Conservation (phyloP, 2,329 filamentous ascomycete genomes). For the Diaporthe capsici region DNA sequence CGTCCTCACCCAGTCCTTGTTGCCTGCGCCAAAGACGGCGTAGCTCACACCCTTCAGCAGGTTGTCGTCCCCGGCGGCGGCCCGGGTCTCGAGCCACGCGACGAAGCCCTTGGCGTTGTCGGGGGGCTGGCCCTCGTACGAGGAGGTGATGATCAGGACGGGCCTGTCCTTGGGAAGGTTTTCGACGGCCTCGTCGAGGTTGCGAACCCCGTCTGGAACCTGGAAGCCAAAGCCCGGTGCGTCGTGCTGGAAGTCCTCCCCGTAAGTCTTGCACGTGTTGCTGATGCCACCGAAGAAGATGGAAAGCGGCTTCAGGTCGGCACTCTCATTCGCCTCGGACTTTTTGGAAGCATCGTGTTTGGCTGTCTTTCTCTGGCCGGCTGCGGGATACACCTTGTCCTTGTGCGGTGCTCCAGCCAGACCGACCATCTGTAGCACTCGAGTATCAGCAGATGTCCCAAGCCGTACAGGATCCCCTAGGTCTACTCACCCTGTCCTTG, state of each 20-base stretch:
- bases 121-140: constrained; percentile 70
- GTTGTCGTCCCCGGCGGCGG: constrained; percentile 47
- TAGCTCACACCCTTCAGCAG: constrained; percentile 63
- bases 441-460: not conserved
- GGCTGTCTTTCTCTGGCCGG: not conserved
- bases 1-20: constrained; percentile 56
- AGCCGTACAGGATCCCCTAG: not conserved
- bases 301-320: constrained; percentile 59
- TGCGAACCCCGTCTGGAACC: constrained; percentile 55
- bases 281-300: constrained; percentile 71
- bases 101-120: constrained; percentile 71
- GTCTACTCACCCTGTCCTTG: constrained; percentile 37
- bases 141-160: constrained; percentile 67
- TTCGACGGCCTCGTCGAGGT: constrained; percentile 65
- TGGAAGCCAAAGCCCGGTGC: constrained; percentile 63
- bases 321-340: constrained; percentile 29
- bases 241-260: constrained; percentile 62
- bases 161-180: constrained; percentile 63
- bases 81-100: constrained; percentile 64
- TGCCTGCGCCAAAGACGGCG: constrained; percentile 70
- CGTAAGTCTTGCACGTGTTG: constrained; percentile 70
- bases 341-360: not conserved
- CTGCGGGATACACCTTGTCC: constrained; percentile 30
- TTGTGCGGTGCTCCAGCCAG: constrained; percentile 31
- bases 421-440: constrained; percentile 12